Conservation (phyloP, 2,329 filamentous ascomycete species). For the Cylindrodendrum hubeiense region DNA sequence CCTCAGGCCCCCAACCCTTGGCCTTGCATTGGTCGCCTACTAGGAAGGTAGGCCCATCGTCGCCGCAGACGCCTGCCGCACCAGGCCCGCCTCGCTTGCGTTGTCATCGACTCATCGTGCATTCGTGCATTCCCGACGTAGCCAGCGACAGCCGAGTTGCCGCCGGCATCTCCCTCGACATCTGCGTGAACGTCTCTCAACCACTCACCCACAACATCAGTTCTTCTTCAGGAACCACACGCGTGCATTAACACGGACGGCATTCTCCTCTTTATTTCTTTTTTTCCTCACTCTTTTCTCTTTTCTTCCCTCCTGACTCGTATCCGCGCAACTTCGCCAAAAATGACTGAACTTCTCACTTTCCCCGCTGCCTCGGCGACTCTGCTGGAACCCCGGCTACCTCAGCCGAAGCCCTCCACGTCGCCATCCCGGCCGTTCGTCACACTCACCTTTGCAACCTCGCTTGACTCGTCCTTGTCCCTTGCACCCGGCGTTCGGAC, state of each 20-base stretch:
- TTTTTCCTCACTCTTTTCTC: not conserved
- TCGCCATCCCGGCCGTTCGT: conserved; percentile 60
- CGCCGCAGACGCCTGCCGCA: not conserved
- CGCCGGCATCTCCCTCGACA: conserved; percentile 27
- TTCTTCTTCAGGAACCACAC: conserved; percentile 15
- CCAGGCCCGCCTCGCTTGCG: conserved; percentile 14
- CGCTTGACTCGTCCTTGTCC: conserved; percentile 85
- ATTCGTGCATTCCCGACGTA: not conserved
- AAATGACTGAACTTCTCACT: conserved; percentile 51
- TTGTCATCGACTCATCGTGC: not conserved
- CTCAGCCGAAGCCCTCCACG: conserved; percentile 27
- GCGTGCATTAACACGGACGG: not conserved
- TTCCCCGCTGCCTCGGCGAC: conserved; percentile 49
- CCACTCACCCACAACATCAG: conserved; percentile 16
- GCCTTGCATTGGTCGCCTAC: conserved; percentile 11
- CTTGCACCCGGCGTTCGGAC: conserved; percentile 85
- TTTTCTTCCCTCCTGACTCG: not conserved
- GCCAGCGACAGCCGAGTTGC: conserved; percentile 24
- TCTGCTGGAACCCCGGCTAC: conserved; percentile 51
- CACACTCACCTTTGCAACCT: conserved; percentile 91
- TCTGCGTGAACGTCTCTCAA: conserved; percentile 5
- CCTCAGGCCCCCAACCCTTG: not conserved
- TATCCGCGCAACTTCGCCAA: conserved; percentile 3
- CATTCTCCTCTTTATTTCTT: conserved; percentile 1
- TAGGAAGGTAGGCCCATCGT: not conserved